Evolutionary conservation across 2,329 filamentous ascomycete species (phyloP).

Genomic region (Colletotrichum gloeosporioides): DNA sequence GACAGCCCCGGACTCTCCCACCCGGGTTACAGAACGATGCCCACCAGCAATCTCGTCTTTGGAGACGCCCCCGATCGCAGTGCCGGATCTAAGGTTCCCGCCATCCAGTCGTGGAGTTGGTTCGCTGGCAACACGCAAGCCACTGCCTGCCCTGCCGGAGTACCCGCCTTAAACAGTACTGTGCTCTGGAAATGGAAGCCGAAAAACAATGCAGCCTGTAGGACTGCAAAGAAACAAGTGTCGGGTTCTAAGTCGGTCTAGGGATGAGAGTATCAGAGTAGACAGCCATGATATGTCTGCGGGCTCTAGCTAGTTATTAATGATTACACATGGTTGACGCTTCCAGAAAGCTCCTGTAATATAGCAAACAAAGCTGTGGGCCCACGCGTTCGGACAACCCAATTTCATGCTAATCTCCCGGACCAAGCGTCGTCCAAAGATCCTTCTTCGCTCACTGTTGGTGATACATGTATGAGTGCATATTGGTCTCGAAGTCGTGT

Average conservation of each 20-base stretch:
- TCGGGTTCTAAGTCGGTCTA: not conserved
- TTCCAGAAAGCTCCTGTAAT: constrained; percentile 18
- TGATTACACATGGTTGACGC: constrained; percentile 13
- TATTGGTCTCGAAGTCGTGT: constrained; percentile 54
- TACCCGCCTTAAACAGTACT: constrained; percentile 22
- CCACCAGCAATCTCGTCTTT: not conserved
- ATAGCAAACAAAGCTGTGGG: constrained; percentile 14
- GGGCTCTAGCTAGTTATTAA: constrained; percentile 15
- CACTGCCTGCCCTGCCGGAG: constrained; percentile 47
- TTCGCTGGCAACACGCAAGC: constrained; percentile 38
- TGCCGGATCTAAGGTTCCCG: not conserved
- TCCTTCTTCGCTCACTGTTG: constrained; percentile 17
- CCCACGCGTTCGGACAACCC: not conserved
- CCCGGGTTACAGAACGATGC: not conserved
- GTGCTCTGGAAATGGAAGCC: not conserved
- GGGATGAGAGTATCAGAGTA: not conserved
- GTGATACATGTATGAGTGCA: constrained; percentile 37
- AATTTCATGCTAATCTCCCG: not conserved
- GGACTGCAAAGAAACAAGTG: not conserved
- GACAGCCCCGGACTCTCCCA: not conserved
- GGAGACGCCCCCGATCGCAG: not conserved
- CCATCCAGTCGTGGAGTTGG: constrained; percentile 3
- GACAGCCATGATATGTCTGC: constrained; percentile 8
- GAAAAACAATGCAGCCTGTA: not conserved
- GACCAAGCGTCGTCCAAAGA: not conserved